Evolutionary conservation across 495 filamentous ascomycete genomes (phyloP).

Genomic region (Hypoxylon cercidicola): DNA sequence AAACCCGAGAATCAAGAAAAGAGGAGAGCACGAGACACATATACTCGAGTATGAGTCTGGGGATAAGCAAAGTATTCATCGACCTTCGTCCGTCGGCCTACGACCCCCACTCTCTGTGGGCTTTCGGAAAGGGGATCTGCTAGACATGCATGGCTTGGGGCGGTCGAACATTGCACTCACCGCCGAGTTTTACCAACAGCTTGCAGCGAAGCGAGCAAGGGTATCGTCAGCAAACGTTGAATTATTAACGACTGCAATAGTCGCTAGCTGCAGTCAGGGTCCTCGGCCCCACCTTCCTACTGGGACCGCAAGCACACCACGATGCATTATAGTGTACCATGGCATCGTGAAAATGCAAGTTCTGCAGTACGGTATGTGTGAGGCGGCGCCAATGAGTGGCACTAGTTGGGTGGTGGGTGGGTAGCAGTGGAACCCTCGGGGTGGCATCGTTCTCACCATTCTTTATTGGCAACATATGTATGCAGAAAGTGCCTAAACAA

Average conservation of each 20-base stretch:
- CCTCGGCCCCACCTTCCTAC: constrained; percentile 40
- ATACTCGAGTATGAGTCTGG: neutral
- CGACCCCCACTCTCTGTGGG: neutral
- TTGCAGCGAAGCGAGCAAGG: too few species aligned
- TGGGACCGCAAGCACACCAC: constrained; percentile 29
- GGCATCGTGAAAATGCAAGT: constrained; percentile 31
- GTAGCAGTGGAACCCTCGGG: constrained; percentile 22
- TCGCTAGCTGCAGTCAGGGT: constrained; percentile 40
- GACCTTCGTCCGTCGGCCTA: neutral
- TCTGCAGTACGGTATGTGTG: neutral
- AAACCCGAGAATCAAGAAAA: neutral
- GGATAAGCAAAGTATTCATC: neutral
- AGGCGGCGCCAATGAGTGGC: constrained; percentile 18
- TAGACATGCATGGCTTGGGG: constrained; percentile 14
- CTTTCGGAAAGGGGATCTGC: constrained; percentile 29
- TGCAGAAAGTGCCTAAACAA: constrained; percentile 7
- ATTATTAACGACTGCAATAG: constrained; percentile 28
- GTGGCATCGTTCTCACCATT: constrained; percentile 19
- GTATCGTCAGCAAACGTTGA: too few species aligned
- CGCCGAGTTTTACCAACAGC: constrained; percentile 17
- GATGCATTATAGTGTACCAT: constrained; percentile 11
- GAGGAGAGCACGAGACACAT: neutral
- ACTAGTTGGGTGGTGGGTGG: constrained; percentile 2
- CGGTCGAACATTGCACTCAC: constrained; percentile 26
- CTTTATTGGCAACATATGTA: too few species aligned